A percentile compares a stretch with the other conserved stretches of the same genome.
These are phyloP conservation scores for Maudiozyma bulderi DNA, from an alignment of 805 yeast genomes.

Conservation along the genomic window DNA sequence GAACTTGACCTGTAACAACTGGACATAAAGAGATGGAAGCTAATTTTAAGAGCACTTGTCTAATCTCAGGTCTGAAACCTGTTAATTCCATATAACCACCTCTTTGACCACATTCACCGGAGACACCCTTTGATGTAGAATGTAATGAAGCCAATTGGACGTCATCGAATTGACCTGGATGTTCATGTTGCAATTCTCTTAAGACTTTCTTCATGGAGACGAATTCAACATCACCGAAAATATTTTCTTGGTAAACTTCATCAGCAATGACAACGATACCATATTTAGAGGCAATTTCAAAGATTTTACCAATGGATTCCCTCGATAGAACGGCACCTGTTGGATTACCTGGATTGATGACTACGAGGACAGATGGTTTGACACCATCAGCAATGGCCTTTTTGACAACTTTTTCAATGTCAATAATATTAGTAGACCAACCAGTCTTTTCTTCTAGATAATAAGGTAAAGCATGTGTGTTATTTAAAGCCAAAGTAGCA, in stretches of 20 bases:
- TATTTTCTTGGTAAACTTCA: slow-evolving; percentile 94
- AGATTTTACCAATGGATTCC: slow-evolving; percentile 58
- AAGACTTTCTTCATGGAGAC: slow-evolving; percentile 76
- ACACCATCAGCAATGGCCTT: slow-evolving; percentile 44
- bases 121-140: slow-evolving; percentile 95
- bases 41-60: slow-evolving; percentile 66
- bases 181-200: slow-evolving; percentile 47
- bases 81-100: slow-evolving; percentile 96
- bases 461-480: slow-evolving; percentile 78
- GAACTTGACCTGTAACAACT: slow-evolving; percentile 88
- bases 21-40: slow-evolving; percentile 91
- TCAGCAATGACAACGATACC: slow-evolving; percentile 88
- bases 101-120: slow-evolving; percentile 99
- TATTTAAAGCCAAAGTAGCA: slow-evolving; percentile 81
- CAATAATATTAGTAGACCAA: slow-evolving; percentile 75
- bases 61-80: slow-evolving; percentile 65
- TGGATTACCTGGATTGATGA: slow-evolving; percentile 97
- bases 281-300: slow-evolving; percentile 73
- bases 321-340: slow-evolving; percentile 76
- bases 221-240: slow-evolving; percentile 66
- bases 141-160: slow-evolving; percentile 90
- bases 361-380: slow-evolving; percentile 69
- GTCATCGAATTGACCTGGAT: slow-evolving; percentile 47
- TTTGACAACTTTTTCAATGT: slow-evolving; percentile 46
- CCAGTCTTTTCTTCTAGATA: slow-evolving; percentile 67